Base-by-base conservation (phyloP, 305 asterid species). In the Nicotiana rustica region DNA sequence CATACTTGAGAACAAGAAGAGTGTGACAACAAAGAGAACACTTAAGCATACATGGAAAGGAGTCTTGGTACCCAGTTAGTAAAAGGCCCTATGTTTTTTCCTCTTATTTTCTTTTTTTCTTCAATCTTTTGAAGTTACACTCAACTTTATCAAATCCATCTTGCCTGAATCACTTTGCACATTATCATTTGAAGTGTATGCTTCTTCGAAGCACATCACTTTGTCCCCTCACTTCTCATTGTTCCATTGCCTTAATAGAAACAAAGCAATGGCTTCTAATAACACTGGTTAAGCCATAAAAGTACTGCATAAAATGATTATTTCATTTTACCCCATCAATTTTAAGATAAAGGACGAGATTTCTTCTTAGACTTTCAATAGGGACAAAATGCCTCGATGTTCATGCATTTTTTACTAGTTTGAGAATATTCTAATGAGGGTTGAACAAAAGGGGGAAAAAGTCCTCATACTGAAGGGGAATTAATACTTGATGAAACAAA, bases 371-470 rank as follows among this genome's bases (percentile, higher is more conserved):
- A 71, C 78, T 71, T 44, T 47, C 19, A 12, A 71, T 71, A 71
- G 60, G 60, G 78, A 71, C 60, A 70, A 38, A 70, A 70, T 14
- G 25, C 61, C 60, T 18, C 21, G 49, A 1, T 44, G 19, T 71
- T 71, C 78, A 21, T 47, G 21, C 38, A 71, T 21, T 29, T 71
- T 71, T 47, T 19, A 59, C 49, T 47, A 44, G 19, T 21, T 71
- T 13, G 78, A 71, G 60, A 71, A 71, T 47, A 71, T 44, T 21
- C 78, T 71, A 55, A 71, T 71, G 38, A 71, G 78, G 78, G 61
- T 41, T 70, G 18, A 70, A 41, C 13, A 70, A 70, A 70, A 41
- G 55, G 78, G 44, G 33, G 44, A 33, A 70, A 68, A 44, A 70
- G 10, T 9, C 60, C 18, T 44, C 59, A 70, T 4, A 44, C 6